These are phyloP conservation scores for Pleodorina starrii DNA, from an alignment of 139 green algal species.

Conservation along the genomic window DNA sequence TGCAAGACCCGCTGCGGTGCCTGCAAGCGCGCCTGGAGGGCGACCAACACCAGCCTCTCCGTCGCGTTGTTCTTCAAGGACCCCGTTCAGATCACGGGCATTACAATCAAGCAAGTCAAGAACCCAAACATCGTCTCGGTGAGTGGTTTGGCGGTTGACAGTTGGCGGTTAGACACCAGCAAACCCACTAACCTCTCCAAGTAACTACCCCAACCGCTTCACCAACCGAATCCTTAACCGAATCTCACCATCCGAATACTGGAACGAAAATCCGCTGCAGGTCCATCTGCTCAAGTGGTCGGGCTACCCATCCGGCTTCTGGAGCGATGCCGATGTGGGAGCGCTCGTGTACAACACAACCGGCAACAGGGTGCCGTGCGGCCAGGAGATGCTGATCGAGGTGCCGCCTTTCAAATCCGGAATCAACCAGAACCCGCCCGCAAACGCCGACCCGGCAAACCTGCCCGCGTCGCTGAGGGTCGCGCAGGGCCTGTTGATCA, in stretches of 20 bases:
- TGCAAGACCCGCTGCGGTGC: not conserved
- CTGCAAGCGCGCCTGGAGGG: slow-evolving; percentile 13
- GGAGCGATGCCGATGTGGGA: not conserved
- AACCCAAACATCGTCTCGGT: not conserved
- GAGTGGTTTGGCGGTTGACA: too few species aligned
- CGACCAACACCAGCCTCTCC: not conserved
- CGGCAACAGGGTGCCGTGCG: not conserved
- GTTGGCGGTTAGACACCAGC: too few species aligned
- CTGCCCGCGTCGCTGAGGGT: not conserved
- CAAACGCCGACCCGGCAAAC: not conserved
- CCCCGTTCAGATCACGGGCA: not conserved
- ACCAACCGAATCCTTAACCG: too few species aligned
- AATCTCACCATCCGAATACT: too few species aligned
- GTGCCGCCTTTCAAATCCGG: not conserved
- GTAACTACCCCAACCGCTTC: too few species aligned
- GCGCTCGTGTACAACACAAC: not conserved
- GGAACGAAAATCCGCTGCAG: too few species aligned
- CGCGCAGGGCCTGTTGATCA: not conserved
- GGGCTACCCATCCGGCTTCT: not conserved
- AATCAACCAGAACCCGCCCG: not conserved
- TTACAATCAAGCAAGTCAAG: not conserved
- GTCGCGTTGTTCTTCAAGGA: slow-evolving; percentile 39
- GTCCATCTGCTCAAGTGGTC: not conserved
- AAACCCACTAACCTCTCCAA: too few species aligned
- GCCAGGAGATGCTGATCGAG: too few species aligned